These are phyloP conservation scores for Puya raimondii DNA, from an alignment of 176 grass and related monocot species.

Conservation along the genomic window DNA sequence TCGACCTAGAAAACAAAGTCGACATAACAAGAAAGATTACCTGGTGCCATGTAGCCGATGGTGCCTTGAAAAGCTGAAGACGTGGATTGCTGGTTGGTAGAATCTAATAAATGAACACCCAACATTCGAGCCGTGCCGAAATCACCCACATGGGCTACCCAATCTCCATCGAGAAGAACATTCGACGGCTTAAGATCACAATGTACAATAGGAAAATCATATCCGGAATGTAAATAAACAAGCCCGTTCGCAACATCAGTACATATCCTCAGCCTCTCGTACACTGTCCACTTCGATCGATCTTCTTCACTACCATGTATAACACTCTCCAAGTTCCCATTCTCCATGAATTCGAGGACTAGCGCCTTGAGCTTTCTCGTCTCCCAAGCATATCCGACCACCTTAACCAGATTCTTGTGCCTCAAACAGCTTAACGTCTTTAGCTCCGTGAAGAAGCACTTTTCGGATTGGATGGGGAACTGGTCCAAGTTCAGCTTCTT, in stretches of 20 bases:
- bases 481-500: conserved; percentile 80
- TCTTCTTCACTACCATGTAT: conserved; percentile 25
- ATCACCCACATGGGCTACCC: conserved; percentile 65
- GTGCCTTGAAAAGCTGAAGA: conserved; percentile 75
- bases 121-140: conserved; percentile 79
- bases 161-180: conserved; percentile 58
- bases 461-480: conserved; percentile 73
- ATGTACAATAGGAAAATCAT: conserved; percentile 73
- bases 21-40: conserved; percentile 21
- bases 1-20: not conserved
- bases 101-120: conserved; percentile 43
- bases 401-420: conserved; percentile 82
- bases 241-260: conserved; percentile 63
- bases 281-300: conserved; percentile 31
- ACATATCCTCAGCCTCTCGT: conserved; percentile 52
- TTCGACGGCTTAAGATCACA: conserved; percentile 94
- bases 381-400: conserved; percentile 75
- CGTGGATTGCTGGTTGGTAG: conserved; percentile 29
- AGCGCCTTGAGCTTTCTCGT: conserved; percentile 63
- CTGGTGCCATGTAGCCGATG: conserved; percentile 91
- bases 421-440: conserved; percentile 42
- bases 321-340: conserved; percentile 61
- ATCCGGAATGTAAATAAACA: conserved; percentile 68
- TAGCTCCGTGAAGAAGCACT: conserved; percentile 66
- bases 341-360: conserved; percentile 81